These are phyloP conservation scores for Aegle marmelos DNA, from an alignment of 345 rosid genomes.

Conservation along the genomic window DNA sequence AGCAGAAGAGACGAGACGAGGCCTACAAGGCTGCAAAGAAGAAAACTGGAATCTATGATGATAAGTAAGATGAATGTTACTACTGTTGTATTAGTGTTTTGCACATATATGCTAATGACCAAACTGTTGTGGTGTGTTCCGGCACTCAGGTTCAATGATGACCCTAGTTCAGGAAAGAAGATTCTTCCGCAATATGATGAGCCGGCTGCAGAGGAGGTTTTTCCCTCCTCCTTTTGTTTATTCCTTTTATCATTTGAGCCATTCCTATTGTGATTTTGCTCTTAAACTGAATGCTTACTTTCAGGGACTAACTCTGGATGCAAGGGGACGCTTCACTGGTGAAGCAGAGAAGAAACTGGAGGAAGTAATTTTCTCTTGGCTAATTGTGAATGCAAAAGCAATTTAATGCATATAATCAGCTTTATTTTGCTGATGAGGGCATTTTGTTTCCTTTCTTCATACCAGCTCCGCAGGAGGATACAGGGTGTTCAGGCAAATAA, in stretches of 20 bases:
- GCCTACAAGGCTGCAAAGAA: constrained; percentile 93
- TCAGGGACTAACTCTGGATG: constrained; percentile 84
- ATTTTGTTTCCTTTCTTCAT: constrained; percentile 2
- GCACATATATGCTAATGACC: background rate
- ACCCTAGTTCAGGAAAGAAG: constrained; percentile 67
- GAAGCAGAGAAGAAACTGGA: constrained; percentile 96
- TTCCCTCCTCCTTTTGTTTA: constrained; percentile 3
- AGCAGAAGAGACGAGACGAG: constrained; percentile 85
- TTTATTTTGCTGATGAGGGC: background rate
- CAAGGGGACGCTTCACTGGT: constrained; percentile 71
- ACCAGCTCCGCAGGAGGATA: constrained; percentile 80
- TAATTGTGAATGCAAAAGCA: background rate
- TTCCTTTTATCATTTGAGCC: background rate
- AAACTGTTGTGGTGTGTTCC: background rate
- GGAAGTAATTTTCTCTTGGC: constrained; percentile 49
- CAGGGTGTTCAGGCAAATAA: constrained; percentile 52
- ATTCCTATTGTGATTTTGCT: background rate
- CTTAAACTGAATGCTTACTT: constrained; percentile 13
- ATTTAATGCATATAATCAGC: background rate
- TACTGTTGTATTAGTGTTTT: constrained; percentile 3
- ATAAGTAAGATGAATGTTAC: constrained; percentile 55
- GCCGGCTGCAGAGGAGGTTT: constrained; percentile 67
- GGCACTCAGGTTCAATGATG: constrained; percentile 75
- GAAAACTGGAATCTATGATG: constrained; percentile 71
- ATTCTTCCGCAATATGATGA: constrained; percentile 97